Conservation (phyloP, 2,329 filamentous ascomycete species). For the Monosporascus sp. region DNA sequence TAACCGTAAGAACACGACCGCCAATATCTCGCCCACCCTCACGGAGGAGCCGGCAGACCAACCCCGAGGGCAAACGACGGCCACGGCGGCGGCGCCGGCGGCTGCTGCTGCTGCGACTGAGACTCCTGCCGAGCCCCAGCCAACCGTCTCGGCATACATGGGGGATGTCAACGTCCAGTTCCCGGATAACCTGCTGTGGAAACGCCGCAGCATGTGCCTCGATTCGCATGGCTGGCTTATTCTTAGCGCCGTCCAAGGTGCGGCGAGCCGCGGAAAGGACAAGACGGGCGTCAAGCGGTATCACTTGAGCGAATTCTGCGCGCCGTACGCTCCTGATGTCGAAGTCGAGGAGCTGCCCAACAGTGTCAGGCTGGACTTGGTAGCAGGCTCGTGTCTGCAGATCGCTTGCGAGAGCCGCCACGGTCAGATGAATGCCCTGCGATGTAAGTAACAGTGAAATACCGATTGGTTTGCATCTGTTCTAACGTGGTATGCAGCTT, state of each 20-base stretch:
- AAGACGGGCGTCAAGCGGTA: conserved; percentile 64
- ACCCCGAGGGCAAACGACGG: not conserved
- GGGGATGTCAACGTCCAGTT: conserved; percentile 97
- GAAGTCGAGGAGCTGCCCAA: conserved; percentile 91
- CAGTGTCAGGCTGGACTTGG: conserved; percentile 61
- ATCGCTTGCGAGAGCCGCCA: conserved; percentile 58
- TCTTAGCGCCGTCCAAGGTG: conserved; percentile 62
- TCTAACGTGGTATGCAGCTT: conserved; percentile 30
- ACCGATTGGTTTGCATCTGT: not conserved
- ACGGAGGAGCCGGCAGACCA: conserved; percentile 41
- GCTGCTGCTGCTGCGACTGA: conserved; percentile 18
- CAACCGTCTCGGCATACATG: conserved; percentile 58
- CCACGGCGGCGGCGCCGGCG: conserved; percentile 1
- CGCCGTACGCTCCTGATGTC: conserved; percentile 77
- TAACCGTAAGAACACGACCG: conserved; percentile 39
- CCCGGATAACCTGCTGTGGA: conserved; percentile 93
- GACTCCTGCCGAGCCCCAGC: conserved; percentile 18
- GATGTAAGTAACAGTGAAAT: conserved; percentile 36
- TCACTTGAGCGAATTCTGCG: conserved; percentile 77
- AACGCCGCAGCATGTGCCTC: conserved; percentile 81
- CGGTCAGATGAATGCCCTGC: conserved; percentile 50
- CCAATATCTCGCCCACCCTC: conserved; percentile 45
- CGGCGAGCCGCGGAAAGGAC: conserved; percentile 48
- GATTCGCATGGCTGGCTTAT: conserved; percentile 80
- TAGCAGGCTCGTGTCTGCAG: conserved; percentile 57